Conservation (phyloP, 2,329 filamentous ascomycete genomes). For the Escovopsis sp. region DNA sequence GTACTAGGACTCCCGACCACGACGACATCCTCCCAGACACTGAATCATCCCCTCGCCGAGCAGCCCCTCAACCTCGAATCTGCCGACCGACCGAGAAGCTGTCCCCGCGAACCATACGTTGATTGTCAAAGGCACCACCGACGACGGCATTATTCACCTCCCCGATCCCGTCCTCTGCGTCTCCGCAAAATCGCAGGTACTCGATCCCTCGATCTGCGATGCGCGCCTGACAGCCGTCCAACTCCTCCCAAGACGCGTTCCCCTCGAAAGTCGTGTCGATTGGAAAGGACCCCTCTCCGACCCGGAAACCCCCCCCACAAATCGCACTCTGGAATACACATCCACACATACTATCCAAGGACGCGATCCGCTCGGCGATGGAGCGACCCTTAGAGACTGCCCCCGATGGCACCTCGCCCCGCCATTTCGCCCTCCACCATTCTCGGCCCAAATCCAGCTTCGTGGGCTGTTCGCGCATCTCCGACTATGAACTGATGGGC, state of each 20-base stretch:
- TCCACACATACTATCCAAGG: background rate
- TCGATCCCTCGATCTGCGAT: background rate
- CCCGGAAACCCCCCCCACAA: background rate
- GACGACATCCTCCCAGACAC: no score
- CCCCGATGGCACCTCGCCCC: slow-evolving; percentile 33
- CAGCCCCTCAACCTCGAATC: no score
- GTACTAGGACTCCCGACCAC: no score
- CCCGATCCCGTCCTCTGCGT: background rate
- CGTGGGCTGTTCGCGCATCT: slow-evolving; percentile 69
- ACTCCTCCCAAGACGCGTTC: slow-evolving; percentile 4
- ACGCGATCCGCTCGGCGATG: slow-evolving; percentile 11
- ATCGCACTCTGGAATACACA: background rate
- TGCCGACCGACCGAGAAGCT: no score
- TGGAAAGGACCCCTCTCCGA: no score
- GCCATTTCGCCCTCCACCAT: slow-evolving; percentile 41
- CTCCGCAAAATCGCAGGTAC: no score
- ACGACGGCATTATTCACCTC: background rate
- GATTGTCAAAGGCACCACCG: no score
- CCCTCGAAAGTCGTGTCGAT: background rate
- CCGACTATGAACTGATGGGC: slow-evolving; percentile 62
- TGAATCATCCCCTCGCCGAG: no score
- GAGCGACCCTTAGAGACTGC: slow-evolving; percentile 16
- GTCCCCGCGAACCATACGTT: no score
- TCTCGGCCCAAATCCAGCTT: slow-evolving; percentile 48
- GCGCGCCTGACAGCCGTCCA: slow-evolving; percentile 4